Base-by-base conservation (phyloP, 306 rosid species). In the Vigna unguiculata region DNA sequence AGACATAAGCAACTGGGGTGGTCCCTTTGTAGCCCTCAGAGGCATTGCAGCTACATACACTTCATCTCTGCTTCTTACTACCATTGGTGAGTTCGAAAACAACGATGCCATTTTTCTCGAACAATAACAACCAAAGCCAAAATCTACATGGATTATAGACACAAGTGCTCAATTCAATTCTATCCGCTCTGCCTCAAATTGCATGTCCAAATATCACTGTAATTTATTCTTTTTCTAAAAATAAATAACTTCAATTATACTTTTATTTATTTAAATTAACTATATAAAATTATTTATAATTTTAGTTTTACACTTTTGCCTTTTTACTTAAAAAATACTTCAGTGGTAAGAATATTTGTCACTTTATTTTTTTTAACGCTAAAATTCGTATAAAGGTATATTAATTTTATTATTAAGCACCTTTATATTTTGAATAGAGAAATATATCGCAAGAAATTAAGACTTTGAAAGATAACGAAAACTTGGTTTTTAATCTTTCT, bases 11-110 rank as follows among this genome's bases (percentile, higher is more conserved):
- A 92, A 71, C 63, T 95, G 97, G 30, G 97, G 84, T 54, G 96
- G 97, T 69, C 99, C 99, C 78, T 87, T 95, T 51, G 88, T n/a
- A 76, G 97, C 97, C 74, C 92, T 87, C 30, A 95, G 82, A 72
- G 97, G 91, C 82, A 92, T 83, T 64, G 97, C 85, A 21, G 97
- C 95, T 11, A 95, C 99, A 17, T 92, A 92, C 21, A 95, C 96
- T 55, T 88, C 87, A 10, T 94, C 91, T 78, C 86, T 83, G 9
- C 86, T 85, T 16, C 74, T 81, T 13, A 74, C 4, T 13, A 74
- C 4, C 49, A 72, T 59, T 48, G 71, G 66, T 47, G 89, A 41
- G 15, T 77, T 87, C 6, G 80, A 51, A 2, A 81, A 38, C 38
- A 73, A 25, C 10, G 85, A 54, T 4, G 80, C 85, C 97, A 90